A percentile compares a stretch with the other conserved stretches of the same genome.
Evolutionary conservation across 2,329 filamentous ascomycete species (phyloP).

Genomic region (Phyllosticta ampelicida): DNA sequence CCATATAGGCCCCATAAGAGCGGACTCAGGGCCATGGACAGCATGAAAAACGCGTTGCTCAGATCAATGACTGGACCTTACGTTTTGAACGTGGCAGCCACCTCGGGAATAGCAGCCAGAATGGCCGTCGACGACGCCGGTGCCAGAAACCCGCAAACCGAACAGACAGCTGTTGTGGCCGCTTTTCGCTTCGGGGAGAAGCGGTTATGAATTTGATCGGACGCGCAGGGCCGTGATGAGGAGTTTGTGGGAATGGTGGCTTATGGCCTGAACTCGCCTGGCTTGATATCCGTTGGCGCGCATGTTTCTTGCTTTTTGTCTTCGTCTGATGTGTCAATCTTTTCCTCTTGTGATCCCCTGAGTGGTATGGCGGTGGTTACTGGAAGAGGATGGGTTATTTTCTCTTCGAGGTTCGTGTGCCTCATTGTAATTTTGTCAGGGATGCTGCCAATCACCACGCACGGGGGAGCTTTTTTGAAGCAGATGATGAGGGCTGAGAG

Average conservation of each 20-base stretch:
- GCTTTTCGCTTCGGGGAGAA: slow-evolving; percentile 53
- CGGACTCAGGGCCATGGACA: slow-evolving; percentile 57
- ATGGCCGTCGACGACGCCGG: slow-evolving; percentile 66
- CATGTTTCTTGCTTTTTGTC: not conserved
- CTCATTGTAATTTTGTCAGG: not conserved
- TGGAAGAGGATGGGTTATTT: not conserved
- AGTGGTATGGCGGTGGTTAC: not conserved
- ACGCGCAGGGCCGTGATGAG: not conserved
- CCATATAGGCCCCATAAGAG: slow-evolving; percentile 62
- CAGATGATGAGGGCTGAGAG: not conserved
- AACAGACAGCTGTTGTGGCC: slow-evolving; percentile 56
- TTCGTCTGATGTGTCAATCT: not conserved
- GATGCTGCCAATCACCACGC: not conserved
- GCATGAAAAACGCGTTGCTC: slow-evolving; percentile 64
- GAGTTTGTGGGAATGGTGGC: not conserved
- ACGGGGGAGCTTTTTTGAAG: not conserved
- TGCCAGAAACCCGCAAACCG: slow-evolving; percentile 65
- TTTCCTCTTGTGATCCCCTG: not conserved
- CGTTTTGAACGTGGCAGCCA: slow-evolving; percentile 53
- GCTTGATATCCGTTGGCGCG: not conserved
- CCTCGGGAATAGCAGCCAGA: slow-evolving; percentile 62
- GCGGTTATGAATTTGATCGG: slow-evolving; percentile 51
- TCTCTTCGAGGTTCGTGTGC: not conserved
- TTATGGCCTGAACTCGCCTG: no score
- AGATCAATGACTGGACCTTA: slow-evolving; percentile 60